Percentiles rank a stretch among this genome's conserved stretches.
These are phyloP conservation scores for Scolecobasidium constrictum DNA, from an alignment of 2,329 filamentous ascomycete genomes.

Conservation along the genomic window DNA sequence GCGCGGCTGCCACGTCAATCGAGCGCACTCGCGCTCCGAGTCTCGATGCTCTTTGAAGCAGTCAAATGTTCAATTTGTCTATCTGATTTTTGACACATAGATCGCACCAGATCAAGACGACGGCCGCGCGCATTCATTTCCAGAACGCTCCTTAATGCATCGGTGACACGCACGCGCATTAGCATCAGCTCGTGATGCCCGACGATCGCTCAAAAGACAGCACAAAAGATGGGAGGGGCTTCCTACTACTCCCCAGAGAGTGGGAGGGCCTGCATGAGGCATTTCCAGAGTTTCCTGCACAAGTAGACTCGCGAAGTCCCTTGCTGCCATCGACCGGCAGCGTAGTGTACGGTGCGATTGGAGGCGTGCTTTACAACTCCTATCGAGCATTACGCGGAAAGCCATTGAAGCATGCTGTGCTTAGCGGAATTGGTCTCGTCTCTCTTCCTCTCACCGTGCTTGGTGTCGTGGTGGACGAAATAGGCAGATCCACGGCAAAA, in stretches of 20 bases:
- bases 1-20: too few relatives aligned
- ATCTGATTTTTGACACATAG: too few relatives aligned
- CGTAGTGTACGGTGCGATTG: neutral
- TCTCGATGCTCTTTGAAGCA: too few relatives aligned
- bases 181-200: too few relatives aligned
- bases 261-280: neutral
- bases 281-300: neutral
- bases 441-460: neutral
- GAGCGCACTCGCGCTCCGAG: too few relatives aligned
- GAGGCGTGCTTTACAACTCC: neutral
- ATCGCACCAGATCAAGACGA: too few relatives aligned
- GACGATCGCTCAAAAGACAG: too few relatives aligned
- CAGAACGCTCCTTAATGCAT: too few relatives aligned
- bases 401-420: neutral
- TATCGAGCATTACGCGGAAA: neutral
- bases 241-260: neutral
- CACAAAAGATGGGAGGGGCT: too few relatives aligned
- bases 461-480: neutral
- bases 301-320: neutral
- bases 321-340: neutral
- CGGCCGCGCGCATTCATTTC: too few relatives aligned
- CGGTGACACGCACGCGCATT: too few relatives aligned
- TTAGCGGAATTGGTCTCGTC: neutral
- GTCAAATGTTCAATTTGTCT: too few relatives aligned
- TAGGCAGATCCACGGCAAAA: neutral